These are phyloP conservation scores for Silene uniflora DNA, from an alignment of 148 eudicot species.

Conservation along the genomic window DNA sequence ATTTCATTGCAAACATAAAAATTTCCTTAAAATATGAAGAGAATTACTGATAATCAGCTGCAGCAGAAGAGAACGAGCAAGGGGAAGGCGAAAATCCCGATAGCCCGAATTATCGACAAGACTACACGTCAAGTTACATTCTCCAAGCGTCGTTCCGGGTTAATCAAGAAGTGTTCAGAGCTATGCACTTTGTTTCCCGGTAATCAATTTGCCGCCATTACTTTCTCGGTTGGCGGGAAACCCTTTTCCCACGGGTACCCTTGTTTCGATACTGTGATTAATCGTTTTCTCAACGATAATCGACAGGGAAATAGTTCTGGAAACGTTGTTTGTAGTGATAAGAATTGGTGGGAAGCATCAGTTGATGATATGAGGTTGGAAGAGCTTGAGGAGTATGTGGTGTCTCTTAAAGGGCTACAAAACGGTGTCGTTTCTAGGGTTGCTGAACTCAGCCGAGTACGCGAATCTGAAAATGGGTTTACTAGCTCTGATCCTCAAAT, in stretches of 20 bases:
- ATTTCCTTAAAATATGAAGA: no score
- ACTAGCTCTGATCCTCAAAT: no score
- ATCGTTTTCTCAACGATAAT: background rate
- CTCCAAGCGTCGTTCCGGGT: background rate
- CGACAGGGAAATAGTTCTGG: background rate
- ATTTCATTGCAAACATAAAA: no score
- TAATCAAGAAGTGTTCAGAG: background rate
- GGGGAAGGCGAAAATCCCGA: background rate
- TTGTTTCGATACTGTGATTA: background rate
- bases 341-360: background rate
- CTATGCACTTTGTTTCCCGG: background rate
- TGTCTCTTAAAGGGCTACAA: background rate
- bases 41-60: no score
- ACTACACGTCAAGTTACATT: background rate
- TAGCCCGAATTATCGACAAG: background rate
- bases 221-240: background rate
- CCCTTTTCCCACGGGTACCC: background rate
- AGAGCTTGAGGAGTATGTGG: background rate
- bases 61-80: no score
- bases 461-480: no score
- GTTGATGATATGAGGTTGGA: background rate
- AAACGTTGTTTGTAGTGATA: no score
- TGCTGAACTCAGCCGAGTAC: no score
- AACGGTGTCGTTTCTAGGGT: background rate
- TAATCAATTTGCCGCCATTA: background rate